These are phyloP conservation scores for Candida ulmi DNA, from an alignment of 805 yeast genomes.

Conservation along the genomic window DNA sequence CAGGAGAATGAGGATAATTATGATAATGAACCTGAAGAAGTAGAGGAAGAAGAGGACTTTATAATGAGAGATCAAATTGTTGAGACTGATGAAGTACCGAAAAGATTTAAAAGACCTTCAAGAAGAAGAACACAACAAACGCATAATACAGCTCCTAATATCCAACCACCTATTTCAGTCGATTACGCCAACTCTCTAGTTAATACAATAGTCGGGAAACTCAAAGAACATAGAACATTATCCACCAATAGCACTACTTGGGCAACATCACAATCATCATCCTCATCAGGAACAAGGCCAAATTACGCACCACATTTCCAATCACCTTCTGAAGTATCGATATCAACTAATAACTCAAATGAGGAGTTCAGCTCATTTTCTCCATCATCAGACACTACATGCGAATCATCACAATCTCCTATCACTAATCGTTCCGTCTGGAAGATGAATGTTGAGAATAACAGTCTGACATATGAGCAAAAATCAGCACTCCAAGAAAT, in stretches of 20 bases:
- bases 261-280: no score
- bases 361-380: slow-evolving; percentile 4
- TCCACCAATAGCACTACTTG: neutral
- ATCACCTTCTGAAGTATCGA: no score
- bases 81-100: neutral
- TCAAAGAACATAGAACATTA: slow-evolving; percentile 11
- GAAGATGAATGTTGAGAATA: slow-evolving; percentile 7
- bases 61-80: no score
- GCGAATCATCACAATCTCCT: neutral
- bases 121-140: slow-evolving; percentile 6
- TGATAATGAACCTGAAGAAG: neutral
- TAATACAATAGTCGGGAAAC: slow-evolving; percentile 13
- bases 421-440: slow-evolving; percentile 5
- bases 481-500: slow-evolving; percentile 53
- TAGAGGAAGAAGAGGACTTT: neutral
- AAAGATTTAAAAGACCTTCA: slow-evolving; percentile 18
- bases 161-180: neutral
- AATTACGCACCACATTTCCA: no score
- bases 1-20: neutral
- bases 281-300: no score
- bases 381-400: slow-evolving; percentile 3
- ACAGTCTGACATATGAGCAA: slow-evolving; percentile 30
- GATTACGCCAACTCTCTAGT: slow-evolving; percentile 8
- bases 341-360: no score
- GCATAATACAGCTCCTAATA: no score